phyloP scores from a whole-genome alignment of 2,329 filamentous ascomycete species.

The Scedosporium aurantiacum region DNA sequence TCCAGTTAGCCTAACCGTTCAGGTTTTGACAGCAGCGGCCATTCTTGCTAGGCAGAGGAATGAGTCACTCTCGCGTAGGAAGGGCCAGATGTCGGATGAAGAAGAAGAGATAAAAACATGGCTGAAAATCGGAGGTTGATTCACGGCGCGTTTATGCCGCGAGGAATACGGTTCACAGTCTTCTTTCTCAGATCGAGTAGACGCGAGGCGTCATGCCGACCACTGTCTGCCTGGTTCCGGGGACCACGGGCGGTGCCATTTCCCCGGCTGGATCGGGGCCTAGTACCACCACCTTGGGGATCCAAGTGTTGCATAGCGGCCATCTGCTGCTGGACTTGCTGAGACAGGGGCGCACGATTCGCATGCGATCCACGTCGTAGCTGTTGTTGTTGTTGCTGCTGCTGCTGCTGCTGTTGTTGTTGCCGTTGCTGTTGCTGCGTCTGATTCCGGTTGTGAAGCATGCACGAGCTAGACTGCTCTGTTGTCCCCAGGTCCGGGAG shows the following conservation, averaged over 20 bases:
- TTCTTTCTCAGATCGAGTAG: not conserved
- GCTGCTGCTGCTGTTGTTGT: slow-evolving; percentile 2
- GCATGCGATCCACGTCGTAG: not conserved
- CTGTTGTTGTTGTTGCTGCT: slow-evolving; percentile 2
- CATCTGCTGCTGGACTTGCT: slow-evolving; percentile 6
- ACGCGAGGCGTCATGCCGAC: not conserved
- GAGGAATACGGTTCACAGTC: not conserved
- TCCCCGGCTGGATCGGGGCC: slow-evolving; percentile 3
- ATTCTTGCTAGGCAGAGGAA: not conserved
- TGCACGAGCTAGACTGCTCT: not conserved
- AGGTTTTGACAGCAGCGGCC: not conserved
- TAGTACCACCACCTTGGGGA: not conserved
- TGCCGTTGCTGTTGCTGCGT: slow-evolving; percentile 2
- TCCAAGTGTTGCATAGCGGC: not conserved
- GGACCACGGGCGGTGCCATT: not conserved
- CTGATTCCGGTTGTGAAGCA: slow-evolving; percentile 2
- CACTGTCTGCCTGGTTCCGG: not conserved
- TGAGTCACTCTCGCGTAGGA: not conserved
- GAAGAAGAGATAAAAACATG: not conserved
- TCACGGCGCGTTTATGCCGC: slow-evolving; percentile 3
- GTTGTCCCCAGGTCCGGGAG: not conserved
- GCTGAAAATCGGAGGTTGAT: not conserved
- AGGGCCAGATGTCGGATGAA: not conserved
- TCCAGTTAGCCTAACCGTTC: not conserved
- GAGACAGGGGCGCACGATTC: not conserved